Evolutionary conservation across 495 filamentous ascomycete species (phyloP), one percentile per base, ranked within the genome.

Genomic region (Cercophora newfieldiana): DNA sequence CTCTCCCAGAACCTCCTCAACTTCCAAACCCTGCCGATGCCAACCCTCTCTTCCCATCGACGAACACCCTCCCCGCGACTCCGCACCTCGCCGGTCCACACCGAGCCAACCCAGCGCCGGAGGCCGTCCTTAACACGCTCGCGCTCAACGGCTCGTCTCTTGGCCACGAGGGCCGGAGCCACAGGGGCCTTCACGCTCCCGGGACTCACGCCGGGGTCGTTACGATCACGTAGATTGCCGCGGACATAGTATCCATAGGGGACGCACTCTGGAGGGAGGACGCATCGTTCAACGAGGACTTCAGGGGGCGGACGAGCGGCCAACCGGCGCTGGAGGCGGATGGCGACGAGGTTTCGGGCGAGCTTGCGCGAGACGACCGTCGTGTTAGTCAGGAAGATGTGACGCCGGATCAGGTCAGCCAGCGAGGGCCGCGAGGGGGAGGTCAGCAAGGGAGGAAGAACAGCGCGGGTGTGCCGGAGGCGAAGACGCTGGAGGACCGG

Each of bases 361-460:
- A 89, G 78, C 19, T 74, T 72, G 25, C 87, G 81, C 21, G 86
- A 86, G 58, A 81, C 75, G 49, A 84, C 75, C 22, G 83, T 79
- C 18, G 83, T 86, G 47, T 79, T 77, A 54, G 86, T 86, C n/a
- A 88, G 64, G 74, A 87, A 86, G 72, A 89, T 88, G 68, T 75
- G 79, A n/a, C 83, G 78, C 1, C 73, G 72, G 53, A 83, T 81
- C 22, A 86, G 81, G 31, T 83, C 78, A 7, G 79, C 60, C 1
- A 86, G 80, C 18, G 84, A 79, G 6, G 87, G 86, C 8, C 87
- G 83, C 12, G 74, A 74, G 7, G 80, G 79, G 8, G 82, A 82
- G 37, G 74, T 69, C 24, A 88, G 77, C 49, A 80, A 74, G 29
- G 80, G 78, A 3, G 79, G 76, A 19, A 89, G 82, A 1, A 73